phyloP scores from a whole-genome alignment of 106 monocot species.

The Narthecium ossifragum region DNA sequence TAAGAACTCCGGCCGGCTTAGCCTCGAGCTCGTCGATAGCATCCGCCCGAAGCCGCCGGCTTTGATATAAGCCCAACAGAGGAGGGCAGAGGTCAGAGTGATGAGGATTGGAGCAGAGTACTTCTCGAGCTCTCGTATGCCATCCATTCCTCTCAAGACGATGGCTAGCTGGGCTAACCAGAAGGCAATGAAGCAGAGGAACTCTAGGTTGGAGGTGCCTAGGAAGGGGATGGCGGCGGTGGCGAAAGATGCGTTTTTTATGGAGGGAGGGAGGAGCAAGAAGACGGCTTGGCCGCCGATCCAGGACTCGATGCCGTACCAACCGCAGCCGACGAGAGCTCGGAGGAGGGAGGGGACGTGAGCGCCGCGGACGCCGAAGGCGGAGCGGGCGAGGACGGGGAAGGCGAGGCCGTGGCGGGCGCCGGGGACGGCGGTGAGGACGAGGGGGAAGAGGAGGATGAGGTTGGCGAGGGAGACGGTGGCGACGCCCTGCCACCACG shows the following conservation, averaged over 20 bases:
- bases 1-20: constrained; percentile 42
- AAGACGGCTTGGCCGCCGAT: constrained; percentile 80
- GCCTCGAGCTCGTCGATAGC: constrained; percentile 46
- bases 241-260: constrained; percentile 23
- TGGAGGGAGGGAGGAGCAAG: constrained; percentile 43
- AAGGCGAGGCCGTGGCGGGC: constrained; percentile 73
- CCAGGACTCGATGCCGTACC: constrained; percentile 94
- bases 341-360: constrained; percentile 77
- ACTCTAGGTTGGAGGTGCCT: constrained; percentile 43
- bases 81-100: constrained; percentile 50
- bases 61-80: constrained; percentile 54
- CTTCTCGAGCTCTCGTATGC: constrained; percentile 71
- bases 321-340: constrained; percentile 88
- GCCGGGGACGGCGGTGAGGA: constrained; percentile 65
- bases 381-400: constrained; percentile 77
- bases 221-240: constrained; percentile 18
- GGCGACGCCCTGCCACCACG: constrained; percentile 59
- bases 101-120: constrained; percentile 74
- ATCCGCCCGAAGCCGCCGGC: constrained; percentile 82
- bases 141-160: constrained; percentile 51
- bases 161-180: constrained; percentile 64
- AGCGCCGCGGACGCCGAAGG: constrained; percentile 71
- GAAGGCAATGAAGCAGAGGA: constrained; percentile 65
- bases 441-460: constrained; percentile 40
- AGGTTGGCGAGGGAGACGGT: constrained; percentile 49